Conservation (phyloP, 805 yeast species). For the Komagataella kurtzmanii region DNA sequence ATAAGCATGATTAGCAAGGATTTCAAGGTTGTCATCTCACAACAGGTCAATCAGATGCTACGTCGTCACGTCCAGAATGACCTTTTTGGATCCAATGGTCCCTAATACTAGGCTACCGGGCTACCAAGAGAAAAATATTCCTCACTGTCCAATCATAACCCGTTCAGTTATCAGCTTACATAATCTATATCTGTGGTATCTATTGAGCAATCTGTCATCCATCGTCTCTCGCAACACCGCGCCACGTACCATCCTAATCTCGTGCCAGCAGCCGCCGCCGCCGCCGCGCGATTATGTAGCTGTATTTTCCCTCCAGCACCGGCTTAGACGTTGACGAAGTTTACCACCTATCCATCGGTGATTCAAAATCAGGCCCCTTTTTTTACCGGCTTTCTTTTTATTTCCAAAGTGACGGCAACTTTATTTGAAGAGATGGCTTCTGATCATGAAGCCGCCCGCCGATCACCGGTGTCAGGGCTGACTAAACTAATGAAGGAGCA, state of each 20-base stretch:
- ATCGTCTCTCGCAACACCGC: neutral
- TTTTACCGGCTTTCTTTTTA: neutral
- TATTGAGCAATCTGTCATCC: neutral
- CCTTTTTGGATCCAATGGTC: neutral
- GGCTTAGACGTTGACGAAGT: neutral
- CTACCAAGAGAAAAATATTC: neutral
- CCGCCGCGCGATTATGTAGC: neutral
- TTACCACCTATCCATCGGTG: neutral
- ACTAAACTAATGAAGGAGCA: constrained; percentile 20
- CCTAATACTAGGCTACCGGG: neutral
- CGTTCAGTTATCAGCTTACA: neutral
- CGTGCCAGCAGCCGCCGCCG: neutral
- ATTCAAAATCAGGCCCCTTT: neutral
- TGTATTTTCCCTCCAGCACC: neutral
- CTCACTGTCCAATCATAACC: neutral
- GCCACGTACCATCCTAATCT: neutral
- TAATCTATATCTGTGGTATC: neutral
- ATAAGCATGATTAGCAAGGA: neutral
- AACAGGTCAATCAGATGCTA: neutral
- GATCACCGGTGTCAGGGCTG: constrained; percentile 14
- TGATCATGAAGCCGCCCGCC: neutral
- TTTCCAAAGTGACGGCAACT: neutral
- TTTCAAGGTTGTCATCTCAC: neutral
- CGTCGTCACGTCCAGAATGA: neutral
- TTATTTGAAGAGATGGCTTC: neutral